Conservation (phyloP, 169 alveolate genomes). For the Theileria parva region DNA sequence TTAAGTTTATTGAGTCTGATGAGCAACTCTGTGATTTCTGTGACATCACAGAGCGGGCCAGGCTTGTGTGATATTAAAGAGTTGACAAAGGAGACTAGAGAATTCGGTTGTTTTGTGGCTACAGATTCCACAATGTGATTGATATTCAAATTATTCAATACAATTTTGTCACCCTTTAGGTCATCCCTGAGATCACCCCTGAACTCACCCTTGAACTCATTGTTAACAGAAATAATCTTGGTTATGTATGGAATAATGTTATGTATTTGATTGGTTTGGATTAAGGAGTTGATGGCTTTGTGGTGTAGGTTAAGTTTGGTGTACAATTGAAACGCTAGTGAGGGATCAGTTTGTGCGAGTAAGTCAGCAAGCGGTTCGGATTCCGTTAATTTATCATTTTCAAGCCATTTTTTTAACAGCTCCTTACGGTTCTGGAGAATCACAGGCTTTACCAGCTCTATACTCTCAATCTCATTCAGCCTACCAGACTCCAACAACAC, state of each 20-base stretch:
- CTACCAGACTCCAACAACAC: conserved; percentile 94
- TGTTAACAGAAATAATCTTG: conserved; percentile 21
- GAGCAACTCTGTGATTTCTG: conserved; percentile 82
- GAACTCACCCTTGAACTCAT: too few species aligned
- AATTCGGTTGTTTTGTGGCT: conserved; percentile 21
- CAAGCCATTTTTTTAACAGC: conserved; percentile 94
- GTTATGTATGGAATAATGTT: conserved; percentile 50
- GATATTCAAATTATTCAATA: conserved; percentile 10
- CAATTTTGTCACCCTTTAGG: too few species aligned
- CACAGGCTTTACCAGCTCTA: conserved; percentile 95
- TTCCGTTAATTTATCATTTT: conserved; percentile 94
- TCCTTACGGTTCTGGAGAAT: conserved; percentile 90
- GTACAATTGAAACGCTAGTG: conserved; percentile 91
- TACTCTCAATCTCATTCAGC: conserved; percentile 93
- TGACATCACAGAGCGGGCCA: conserved; percentile 82
- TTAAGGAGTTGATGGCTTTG: conserved; percentile 90
- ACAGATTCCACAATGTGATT: conserved; percentile 59
- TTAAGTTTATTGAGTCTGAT: conserved; percentile 83
- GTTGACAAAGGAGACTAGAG: conserved; percentile 15
- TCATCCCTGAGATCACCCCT: too few species aligned
- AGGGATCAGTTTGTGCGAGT: conserved; percentile 86
- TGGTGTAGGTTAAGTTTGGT: conserved; percentile 77
- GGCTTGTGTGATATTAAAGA: background rate
- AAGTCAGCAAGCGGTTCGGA: conserved; percentile 97
- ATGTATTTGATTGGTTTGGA: conserved; percentile 89